Conservation (phyloP, 306 rosid species). For the Acacia confusa region DNA sequence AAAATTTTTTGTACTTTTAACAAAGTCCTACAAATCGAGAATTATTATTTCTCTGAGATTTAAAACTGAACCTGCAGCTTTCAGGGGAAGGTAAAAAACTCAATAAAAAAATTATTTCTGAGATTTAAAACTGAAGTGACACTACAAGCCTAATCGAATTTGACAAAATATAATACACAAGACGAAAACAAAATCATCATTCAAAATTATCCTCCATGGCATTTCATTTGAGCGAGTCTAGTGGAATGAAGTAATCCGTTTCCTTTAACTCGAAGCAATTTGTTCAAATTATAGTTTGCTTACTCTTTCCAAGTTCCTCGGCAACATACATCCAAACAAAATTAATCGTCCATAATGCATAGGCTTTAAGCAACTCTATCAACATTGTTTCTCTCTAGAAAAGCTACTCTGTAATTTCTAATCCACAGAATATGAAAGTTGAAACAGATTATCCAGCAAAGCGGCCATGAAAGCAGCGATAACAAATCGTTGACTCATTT, state of each 20-base stretch:
- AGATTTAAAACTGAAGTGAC: background rate
- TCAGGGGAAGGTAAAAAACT: background rate
- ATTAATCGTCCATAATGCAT: background rate
- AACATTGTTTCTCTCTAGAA: background rate
- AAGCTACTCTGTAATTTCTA: background rate
- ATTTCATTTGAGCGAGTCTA: constrained; percentile 22
- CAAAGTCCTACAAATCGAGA: background rate
- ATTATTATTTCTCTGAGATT: too few relatives aligned
- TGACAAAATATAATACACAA: background rate
- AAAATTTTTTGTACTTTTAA: background rate
- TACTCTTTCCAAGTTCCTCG: constrained; percentile 27
- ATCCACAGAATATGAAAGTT: background rate
- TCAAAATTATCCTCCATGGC: background rate
- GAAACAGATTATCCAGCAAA: constrained; percentile 23
- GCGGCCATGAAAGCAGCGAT: background rate
- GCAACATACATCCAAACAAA: constrained; percentile 23
- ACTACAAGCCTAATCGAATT: background rate
- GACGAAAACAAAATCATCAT: background rate
- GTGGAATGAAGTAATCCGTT: constrained; percentile 26
- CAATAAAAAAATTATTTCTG: background rate
- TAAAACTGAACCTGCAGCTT: constrained; percentile 8
- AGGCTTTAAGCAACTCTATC: constrained; percentile 28
- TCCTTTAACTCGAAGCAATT: constrained; percentile 39
- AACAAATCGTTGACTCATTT: background rate
- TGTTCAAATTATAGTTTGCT: constrained; percentile 14